Base-by-base conservation (phyloP, 139 green algal genomes). In the Zygnema circumcarinatum region DNA sequence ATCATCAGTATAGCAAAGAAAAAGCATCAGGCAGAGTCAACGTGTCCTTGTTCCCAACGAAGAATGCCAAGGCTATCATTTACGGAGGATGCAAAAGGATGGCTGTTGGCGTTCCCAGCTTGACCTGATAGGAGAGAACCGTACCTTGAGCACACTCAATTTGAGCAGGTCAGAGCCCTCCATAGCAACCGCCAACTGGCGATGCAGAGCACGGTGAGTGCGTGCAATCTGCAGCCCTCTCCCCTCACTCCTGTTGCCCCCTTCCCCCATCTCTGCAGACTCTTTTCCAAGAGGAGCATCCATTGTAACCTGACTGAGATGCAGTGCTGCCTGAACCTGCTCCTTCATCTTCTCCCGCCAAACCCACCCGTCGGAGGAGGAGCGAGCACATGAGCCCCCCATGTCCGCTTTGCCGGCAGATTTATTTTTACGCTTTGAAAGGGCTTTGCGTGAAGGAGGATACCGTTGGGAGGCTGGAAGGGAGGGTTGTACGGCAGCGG, bases 61-160 rank as follows among this genome's bases (percentile, higher is more conserved):
- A 25, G 67, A 81, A 29, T n/a, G 25, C 67, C 73, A 81, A 72
- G 56, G 56, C 56, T 72, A 72, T 72, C 56, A n/a, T 72, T 35
- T 29, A 29, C n/a, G n/a, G n/a, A n/a, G n/a, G n/a, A n/a, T n/a
- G n/a, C n/a, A n/a, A n/a, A n/a, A n/a, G n/a, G n/a, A n/a, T n/a
- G n/a, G n/a, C n/a, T n/a, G n/a, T n/a, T n/a, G n/a, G n/a, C n/a
- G n/a, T n/a, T n/a, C n/a, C n/a, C n/a, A n/a, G n/a, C n/a, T n/a
- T n/a, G n/a, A n/a, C n/a, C n/a, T n/a, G n/a, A n/a, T n/a, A n/a
- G n/a, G n/a, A n/a, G n/a, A n/a, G n/a, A n/a, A n/a, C n/a, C 75
- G 2, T 33, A 88, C 81, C 69, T 86, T 88, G 31, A 88, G 74
- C 69, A 85, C 68, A 38, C 81, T 86, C 11, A 87, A 87, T 74